Evolutionary conservation across 441 rosid genomes (phyloP).

Genomic region (Corymbia citriodora): DNA sequence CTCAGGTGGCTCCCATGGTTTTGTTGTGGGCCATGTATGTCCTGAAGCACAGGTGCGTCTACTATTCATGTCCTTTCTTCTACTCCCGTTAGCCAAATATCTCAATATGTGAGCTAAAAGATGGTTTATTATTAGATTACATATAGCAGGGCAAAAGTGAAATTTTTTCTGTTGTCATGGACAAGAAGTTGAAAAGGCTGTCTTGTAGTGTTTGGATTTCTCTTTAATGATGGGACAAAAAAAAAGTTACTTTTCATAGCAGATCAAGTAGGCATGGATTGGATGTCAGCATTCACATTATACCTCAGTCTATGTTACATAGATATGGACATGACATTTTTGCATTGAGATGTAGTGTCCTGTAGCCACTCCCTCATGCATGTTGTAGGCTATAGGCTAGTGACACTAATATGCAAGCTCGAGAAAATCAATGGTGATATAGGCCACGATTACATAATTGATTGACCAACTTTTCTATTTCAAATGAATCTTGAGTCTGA

Average conservation of each 20-base stretch:
- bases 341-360: not conserved
- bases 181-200: not conserved
- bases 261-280: not conserved
- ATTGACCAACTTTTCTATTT: not conserved
- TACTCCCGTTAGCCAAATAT: not conserved
- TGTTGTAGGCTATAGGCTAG: not conserved
- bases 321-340: not conserved
- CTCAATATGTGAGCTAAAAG: not conserved
- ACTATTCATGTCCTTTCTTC: not conserved
- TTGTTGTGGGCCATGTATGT: slow-evolving; percentile 94
- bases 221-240: not conserved
- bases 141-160: not conserved
- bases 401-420: not conserved
- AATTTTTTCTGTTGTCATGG: not conserved
- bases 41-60: slow-evolving; percentile 92
- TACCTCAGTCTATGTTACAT: not conserved
- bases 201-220: not conserved
- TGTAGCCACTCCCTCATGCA: not conserved
- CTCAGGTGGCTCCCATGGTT: slow-evolving; percentile 98
- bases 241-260: not conserved
- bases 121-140: not conserved
- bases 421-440: not conserved
- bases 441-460: not conserved
- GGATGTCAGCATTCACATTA: not conserved
- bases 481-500: not conserved